A percentile compares a stretch with the other conserved stretches of the same genome.
These are phyloP conservation scores for Diplodia intermedia DNA, from an alignment of 2,329 filamentous ascomycete species.

Conservation along the genomic window DNA sequence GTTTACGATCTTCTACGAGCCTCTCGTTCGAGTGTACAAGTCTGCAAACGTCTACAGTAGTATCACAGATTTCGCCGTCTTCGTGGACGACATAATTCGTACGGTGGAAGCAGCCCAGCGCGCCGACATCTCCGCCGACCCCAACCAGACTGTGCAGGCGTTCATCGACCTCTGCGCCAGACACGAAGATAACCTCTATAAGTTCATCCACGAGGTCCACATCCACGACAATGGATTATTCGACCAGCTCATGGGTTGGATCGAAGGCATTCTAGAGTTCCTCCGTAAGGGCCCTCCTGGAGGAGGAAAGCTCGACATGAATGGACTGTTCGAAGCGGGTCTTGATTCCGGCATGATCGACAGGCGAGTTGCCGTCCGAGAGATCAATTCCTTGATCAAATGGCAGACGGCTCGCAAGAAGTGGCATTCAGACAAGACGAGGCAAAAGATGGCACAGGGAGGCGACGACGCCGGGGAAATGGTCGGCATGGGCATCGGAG, in stretches of 20 bases:
- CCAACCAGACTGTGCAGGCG: slow-evolving; percentile 96
- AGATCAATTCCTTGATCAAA: slow-evolving; percentile 84
- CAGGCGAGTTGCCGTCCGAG: slow-evolving; percentile 72
- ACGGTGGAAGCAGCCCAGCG: slow-evolving; percentile 73
- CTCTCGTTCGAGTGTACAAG: slow-evolving; percentile 95
- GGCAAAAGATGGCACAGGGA: slow-evolving; percentile 96
- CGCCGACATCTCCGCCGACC: slow-evolving; percentile 88
- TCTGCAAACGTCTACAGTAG: slow-evolving; percentile 97
- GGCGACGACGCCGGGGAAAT: slow-evolving; percentile 56
- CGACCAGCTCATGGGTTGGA: slow-evolving; percentile 94
- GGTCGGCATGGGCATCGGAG: slow-evolving; percentile 45
- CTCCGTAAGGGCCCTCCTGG: slow-evolving; percentile 78
- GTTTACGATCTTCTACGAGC: slow-evolving; percentile 99
- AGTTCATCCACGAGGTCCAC: slow-evolving; percentile 98
- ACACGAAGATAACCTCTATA: slow-evolving; percentile 97
- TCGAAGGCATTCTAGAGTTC: slow-evolving; percentile 94
- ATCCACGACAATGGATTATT: slow-evolving; percentile 96
- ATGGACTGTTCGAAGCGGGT: slow-evolving; percentile 85
- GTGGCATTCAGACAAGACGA: slow-evolving; percentile 97
- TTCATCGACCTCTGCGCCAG: slow-evolving; percentile 97
- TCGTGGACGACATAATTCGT: slow-evolving; percentile 90
- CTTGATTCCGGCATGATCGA: slow-evolving; percentile 72
- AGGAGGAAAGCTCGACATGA: slow-evolving; percentile 90
- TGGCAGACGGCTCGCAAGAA: slow-evolving; percentile 97
- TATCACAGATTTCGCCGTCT: slow-evolving; percentile 93